phyloP scores from a whole-genome alignment of 306 rosid species.

The Rubus idaeus region DNA sequence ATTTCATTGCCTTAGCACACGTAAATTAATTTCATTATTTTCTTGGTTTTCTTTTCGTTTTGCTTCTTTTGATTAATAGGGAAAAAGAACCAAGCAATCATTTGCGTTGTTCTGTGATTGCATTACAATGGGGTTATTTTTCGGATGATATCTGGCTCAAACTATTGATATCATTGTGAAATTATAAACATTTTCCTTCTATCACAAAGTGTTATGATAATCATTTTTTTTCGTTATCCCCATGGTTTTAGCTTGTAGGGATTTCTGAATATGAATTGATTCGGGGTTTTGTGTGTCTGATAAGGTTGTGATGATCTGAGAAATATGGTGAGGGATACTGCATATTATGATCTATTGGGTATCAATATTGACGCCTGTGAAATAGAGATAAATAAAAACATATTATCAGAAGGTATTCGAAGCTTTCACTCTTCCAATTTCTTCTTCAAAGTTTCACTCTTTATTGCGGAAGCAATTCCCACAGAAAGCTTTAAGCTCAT shows the following conservation, averaged over 20 bases:
- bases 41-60: background rate
- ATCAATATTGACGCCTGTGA: slow-evolving; percentile 67
- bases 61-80: background rate
- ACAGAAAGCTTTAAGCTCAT: background rate
- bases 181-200: too few species aligned
- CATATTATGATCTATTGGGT: slow-evolving; percentile 69
- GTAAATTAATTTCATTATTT: background rate
- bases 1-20: background rate
- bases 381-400: slow-evolving; percentile 77
- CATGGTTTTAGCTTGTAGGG: background rate
- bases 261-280: background rate
- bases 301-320: slow-evolving; percentile 31
- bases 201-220: too few species aligned
- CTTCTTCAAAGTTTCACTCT: background rate
- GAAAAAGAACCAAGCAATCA: background rate
- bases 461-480: background rate
- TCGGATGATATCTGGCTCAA: too few species aligned
- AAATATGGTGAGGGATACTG: slow-evolving; percentile 78
- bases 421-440: background rate
- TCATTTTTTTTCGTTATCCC: too few species aligned
- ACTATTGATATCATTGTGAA: too few species aligned
- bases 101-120: background rate
- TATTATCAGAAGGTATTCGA: slow-evolving; percentile 73
- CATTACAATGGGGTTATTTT: too few species aligned
- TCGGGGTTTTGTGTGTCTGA: background rate